A percentile compares a stretch with the other conserved stretches of the same genome.
Conservation (phyloP, 1,139 yeast genomes). For the Petasospora rhodanensis region DNA sequence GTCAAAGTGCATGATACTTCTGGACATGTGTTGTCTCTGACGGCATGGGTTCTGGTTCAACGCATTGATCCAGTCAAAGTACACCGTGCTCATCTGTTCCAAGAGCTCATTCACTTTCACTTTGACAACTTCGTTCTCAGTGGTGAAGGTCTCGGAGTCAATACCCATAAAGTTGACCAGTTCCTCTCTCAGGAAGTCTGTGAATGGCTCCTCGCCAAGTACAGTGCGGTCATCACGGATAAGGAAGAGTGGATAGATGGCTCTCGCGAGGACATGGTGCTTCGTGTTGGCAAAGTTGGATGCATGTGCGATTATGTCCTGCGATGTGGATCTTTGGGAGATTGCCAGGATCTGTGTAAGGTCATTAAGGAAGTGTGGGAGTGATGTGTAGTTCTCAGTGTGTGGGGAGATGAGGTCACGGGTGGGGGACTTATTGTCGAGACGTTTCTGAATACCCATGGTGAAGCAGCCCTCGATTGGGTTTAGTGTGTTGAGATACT, state of each 20-base stretch:
- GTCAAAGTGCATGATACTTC: constrained; percentile 65
- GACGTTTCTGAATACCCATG: constrained; percentile 42
- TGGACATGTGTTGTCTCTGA: constrained; percentile 67
- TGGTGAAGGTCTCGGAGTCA: constrained; percentile 25
- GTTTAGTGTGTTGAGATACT: constrained; percentile 21
- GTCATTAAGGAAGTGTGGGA: constrained; percentile 26
- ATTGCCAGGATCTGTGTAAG: constrained; percentile 35
- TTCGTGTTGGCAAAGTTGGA: constrained; percentile 28
- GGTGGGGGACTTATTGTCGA: constrained; percentile 59
- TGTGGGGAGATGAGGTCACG: constrained; percentile 34
- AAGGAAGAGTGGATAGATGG: constrained; percentile 55
- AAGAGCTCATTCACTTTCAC: constrained; percentile 19
- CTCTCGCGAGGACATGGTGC: constrained; percentile 54
- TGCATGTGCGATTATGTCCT: constrained; percentile 29
- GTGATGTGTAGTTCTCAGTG: constrained; percentile 25
- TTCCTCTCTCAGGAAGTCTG: constrained; percentile 29
- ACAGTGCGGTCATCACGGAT: constrained; percentile 58
- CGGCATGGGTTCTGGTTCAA: constrained; percentile 75
- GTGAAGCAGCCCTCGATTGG: constrained; percentile 48
- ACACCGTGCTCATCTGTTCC: constrained; percentile 28
- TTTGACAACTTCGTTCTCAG: constrained; percentile 17
- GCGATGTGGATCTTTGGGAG: constrained; percentile 31
- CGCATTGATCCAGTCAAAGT: constrained; percentile 52
- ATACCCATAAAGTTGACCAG: constrained; percentile 31
- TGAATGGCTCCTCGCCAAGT: constrained; percentile 33